Percentiles rank a stretch among this genome's conserved stretches.
These are phyloP conservation scores for Haplosporangium sp. DNA, from an alignment of 371 early-diverging fungal species.

Conservation along the genomic window DNA sequence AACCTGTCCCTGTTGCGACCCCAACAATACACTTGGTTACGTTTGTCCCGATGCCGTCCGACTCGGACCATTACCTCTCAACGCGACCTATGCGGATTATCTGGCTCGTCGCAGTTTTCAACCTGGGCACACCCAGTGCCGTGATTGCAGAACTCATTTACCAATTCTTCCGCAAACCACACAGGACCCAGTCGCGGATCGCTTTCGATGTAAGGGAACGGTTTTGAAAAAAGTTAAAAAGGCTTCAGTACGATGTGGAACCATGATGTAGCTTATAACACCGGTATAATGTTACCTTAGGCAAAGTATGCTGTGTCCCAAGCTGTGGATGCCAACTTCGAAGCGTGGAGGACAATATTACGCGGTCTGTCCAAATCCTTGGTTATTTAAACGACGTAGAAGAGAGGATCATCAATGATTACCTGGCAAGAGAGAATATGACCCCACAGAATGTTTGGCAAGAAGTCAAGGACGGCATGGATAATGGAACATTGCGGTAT, in stretches of 20 bases:
- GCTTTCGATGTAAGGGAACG: conserved; percentile 30
- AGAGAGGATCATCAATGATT: conserved; percentile 12
- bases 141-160: conserved; percentile 14
- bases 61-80: conserved; percentile 15
- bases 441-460: conserved; percentile 23
- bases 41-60: conserved; percentile 33
- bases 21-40: conserved; percentile 38
- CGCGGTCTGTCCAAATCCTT: neutral
- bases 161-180: conserved; percentile 17
- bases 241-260: too few species aligned
- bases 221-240: neutral
- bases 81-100: conserved; percentile 18
- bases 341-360: conserved; percentile 30
- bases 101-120: conserved; percentile 8
- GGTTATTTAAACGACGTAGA: conserved; percentile 25
- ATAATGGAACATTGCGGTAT: conserved; percentile 22
- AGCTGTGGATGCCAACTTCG: conserved; percentile 26
- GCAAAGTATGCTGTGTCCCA: conserved; percentile 40
- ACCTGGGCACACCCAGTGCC: conserved; percentile 42
- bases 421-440: conserved; percentile 9
- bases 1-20: conserved; percentile 43
- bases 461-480: conserved; percentile 39
- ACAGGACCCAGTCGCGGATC: conserved; percentile 11
- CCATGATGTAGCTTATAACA: neutral
- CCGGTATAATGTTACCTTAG: neutral